Base-by-base conservation (phyloP, 2,329 filamentous ascomycete species). In the Polytolypa hystricis region DNA sequence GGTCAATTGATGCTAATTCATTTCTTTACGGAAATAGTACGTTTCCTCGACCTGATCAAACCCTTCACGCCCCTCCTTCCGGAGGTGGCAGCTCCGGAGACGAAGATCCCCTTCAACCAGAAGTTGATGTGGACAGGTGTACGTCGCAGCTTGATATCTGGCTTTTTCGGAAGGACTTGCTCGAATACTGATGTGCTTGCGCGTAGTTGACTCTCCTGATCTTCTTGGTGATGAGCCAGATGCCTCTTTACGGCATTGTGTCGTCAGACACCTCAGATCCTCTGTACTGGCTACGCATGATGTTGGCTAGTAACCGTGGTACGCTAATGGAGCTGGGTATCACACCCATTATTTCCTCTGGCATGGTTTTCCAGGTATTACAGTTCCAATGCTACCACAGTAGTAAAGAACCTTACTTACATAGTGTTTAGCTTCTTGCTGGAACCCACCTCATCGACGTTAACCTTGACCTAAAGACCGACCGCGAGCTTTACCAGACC, bases 191-290 rank as follows among this genome's bases (percentile, higher is more conserved):
- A 35, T 38, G 49, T 46, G 38, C 33, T 27, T 20, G 17, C 36
- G 28, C 42, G 35, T 44, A 71, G 67, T 78, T 89, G 62, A 96
- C 91, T 48, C 77, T 98, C 54, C 73, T 98, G 64, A 93, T 96
- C 70, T 98, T 98, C 78, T 71, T 98, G 74, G 86, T 98, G 67
- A 98, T 98, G 91, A 95, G 86, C 71, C 91, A 95, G 71, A 96
- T 98, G 91, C 87, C 91, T 48, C 71, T 91, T 45, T 98, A 98
- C 70, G 91, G 91, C 68, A 98, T 98, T 66, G 93, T 98, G 59
- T 98, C 91, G 39, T 98, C 91, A 56, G 84, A 91, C 67, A 95
- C 86, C 54, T 96, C 91, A 44, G 93, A 98, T 70, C 93, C 91
- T 52, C 74, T 98, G 56, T 98, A 98, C 78, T 98, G 91, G 91